Base-by-base conservation (phyloP, 2,329 filamentous ascomycete species). In the Cladophialophora psammophila region DNA sequence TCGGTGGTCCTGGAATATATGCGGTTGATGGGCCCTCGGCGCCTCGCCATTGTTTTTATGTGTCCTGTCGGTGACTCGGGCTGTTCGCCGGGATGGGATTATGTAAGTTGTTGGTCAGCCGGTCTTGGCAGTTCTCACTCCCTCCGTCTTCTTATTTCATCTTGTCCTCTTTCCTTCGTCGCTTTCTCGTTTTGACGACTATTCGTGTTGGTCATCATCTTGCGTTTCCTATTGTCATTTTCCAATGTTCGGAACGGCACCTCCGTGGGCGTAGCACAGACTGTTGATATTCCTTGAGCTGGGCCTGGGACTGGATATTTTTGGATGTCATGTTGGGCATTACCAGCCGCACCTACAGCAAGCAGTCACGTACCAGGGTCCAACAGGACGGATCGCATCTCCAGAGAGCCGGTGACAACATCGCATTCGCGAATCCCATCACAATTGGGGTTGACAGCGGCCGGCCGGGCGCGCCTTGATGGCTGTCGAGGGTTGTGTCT, bases 311-410 rank as follows among this genome's bases (percentile, higher is more conserved):
- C 40, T 10, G 5, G n/a, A 18, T n/a, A 45, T 6, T 7, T 20
- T 45, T 45, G 18, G 40, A 45, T 45, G 40, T 45, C 40, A 45
- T 45, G 18, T 15, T 45, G 40, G 40, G 1, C 13, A 18, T n/a
- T 45, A 10, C 18, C 36, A 40, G 36, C 36, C 10, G 36, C 36
- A 9, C 40, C 40, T 1, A 42, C 26, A 42, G 8, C 8, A 42
- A 42, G 18, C 18, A 50, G 45, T 26, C 10, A 1, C 45, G 10
- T 10, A 20, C 45, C 45, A 12, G 45, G 45, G 45, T 50, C 45
- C 45, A 26, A 50, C 45, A 50, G 45, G 45, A 50, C 45, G 45
- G 45, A 50, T 26, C 18, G 45, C 18, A 50, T 26, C 45, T 50
- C 45, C 45, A 12, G 18, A 12, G 20, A 42, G 20, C 18, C 45